Conservation (phyloP, 139 green algal genomes). For the Chlamydomonas sphaeroides region DNA sequence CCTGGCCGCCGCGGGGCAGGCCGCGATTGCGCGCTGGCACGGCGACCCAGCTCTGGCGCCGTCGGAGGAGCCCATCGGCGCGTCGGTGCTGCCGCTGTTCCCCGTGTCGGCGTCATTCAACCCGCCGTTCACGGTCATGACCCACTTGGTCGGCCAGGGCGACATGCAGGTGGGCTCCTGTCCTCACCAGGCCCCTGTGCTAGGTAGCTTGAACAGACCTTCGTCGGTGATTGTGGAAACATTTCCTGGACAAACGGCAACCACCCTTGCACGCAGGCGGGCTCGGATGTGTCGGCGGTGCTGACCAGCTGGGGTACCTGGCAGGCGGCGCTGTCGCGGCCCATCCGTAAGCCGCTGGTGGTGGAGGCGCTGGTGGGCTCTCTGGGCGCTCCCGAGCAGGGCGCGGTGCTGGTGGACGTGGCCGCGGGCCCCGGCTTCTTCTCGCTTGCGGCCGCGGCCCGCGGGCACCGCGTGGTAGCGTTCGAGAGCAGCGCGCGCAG, state of each 20-base stretch:
- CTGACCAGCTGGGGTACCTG: conserved; percentile 79
- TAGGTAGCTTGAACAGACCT: too few species aligned
- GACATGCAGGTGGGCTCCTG: conserved; percentile 47
- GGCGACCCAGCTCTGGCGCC: too few species aligned
- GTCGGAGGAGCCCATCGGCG: conserved; percentile 30
- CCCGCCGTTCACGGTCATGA: conserved; percentile 82
- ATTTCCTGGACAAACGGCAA: too few species aligned
- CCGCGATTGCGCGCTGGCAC: conserved; percentile 10
- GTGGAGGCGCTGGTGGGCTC: conserved; percentile 82
- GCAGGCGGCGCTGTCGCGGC: conserved; percentile 67
- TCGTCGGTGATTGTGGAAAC: too few species aligned
- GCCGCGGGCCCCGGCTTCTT: conserved; percentile 82
- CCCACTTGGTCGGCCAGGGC: conserved; percentile 63
- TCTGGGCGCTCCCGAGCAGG: conserved; percentile 49
- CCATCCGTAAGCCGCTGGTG: conserved; percentile 64
- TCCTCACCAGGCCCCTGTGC: background rate
- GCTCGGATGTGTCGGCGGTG: conserved; percentile 65
- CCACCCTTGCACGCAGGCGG: too few species aligned
- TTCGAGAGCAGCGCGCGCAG: conserved; percentile 73
- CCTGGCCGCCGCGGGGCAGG: conserved; percentile 21
- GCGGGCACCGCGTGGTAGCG: conserved; percentile 75
- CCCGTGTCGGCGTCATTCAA: conserved; percentile 73
- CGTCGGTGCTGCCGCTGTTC: conserved; percentile 56
- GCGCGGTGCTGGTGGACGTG: conserved; percentile 75
- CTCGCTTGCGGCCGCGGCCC: conserved; percentile 78